Evolutionary conservation across 2,329 filamentous ascomycete species (phyloP).

Genomic region (Phialophora verrucosa): DNA sequence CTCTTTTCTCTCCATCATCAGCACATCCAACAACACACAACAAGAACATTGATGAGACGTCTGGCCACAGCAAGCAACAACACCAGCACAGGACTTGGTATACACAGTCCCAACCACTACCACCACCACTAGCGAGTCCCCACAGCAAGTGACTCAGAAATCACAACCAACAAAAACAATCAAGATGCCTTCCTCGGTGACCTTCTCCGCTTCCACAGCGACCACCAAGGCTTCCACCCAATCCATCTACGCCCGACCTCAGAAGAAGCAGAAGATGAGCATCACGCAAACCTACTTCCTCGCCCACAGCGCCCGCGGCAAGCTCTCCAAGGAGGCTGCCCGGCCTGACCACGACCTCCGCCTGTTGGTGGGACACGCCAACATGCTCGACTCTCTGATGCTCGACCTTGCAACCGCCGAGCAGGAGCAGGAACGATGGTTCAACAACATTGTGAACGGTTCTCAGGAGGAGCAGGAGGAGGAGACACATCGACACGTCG

Average conservation of each 20-base stretch:
- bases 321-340: conserved; percentile 91
- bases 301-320: conserved; percentile 92
- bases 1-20: conserved; percentile 26
- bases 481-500: conserved; percentile 79
- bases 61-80: conserved; percentile 13
- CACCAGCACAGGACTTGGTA: conserved; percentile 10
- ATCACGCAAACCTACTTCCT: conserved; percentile 98
- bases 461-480: conserved; percentile 71
- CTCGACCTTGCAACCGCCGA: conserved; percentile 88
- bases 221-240: conserved; percentile 31
- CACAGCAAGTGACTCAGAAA: conserved; percentile 34
- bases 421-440: conserved; percentile 94
- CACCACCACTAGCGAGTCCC: conserved; percentile 19
- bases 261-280: conserved; percentile 78
- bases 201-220: conserved; percentile 36
- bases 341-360: conserved; percentile 92
- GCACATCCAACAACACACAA: conserved; percentile 16
- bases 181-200: conserved; percentile 41
- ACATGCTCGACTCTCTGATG: conserved; percentile 96
- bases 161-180: conserved; percentile 10
- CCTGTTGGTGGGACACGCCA: conserved; percentile 95
- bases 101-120: not conserved
- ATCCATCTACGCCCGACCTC: conserved; percentile 40
- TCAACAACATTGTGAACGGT: conserved; percentile 90
- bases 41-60: conserved; percentile 18